Conservation (phyloP, 2,329 filamentous ascomycete species). For the Capronia epimyces region DNA sequence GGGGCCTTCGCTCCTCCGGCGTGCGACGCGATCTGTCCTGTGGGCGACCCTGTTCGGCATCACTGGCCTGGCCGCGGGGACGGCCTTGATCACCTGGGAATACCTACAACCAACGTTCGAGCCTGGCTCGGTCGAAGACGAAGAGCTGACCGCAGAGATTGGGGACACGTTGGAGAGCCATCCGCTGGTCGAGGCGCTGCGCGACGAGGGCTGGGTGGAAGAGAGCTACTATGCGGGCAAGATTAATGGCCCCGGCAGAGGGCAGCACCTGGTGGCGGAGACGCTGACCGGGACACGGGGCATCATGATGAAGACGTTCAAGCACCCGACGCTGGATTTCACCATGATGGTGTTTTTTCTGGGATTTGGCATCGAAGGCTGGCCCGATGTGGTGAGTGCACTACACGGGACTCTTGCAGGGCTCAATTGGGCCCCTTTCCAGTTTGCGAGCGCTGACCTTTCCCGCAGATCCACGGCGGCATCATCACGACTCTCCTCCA, state of each 20-base stretch:
- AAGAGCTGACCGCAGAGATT: slow-evolving; percentile 31
- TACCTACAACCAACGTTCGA: slow-evolving; percentile 28
- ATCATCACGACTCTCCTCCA: slow-evolving; percentile 62
- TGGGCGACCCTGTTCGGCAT: slow-evolving; percentile 20
- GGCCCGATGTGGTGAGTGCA: slow-evolving; percentile 56
- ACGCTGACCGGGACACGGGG: slow-evolving; percentile 39
- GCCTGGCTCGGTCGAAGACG: slow-evolving; percentile 37
- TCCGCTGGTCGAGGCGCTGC: slow-evolving; percentile 37
- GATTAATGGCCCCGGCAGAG: neutral
- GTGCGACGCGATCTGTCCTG: slow-evolving; percentile 16
- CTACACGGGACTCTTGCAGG: no score
- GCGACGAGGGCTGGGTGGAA: slow-evolving; percentile 36
- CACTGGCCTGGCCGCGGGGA: slow-evolving; percentile 21
- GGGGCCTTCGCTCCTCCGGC: slow-evolving; percentile 13
- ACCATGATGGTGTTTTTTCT: slow-evolving; percentile 60
- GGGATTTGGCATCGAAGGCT: slow-evolving; percentile 60
- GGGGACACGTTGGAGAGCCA: slow-evolving; percentile 33
- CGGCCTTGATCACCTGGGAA: slow-evolving; percentile 28
- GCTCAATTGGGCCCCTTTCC: no score
- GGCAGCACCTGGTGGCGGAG: slow-evolving; percentile 36
- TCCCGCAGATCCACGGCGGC: slow-evolving; percentile 55
- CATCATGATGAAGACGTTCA: slow-evolving; percentile 51
- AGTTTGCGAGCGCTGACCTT: slow-evolving; percentile 4
- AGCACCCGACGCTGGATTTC: slow-evolving; percentile 55
- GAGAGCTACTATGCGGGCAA: slow-evolving; percentile 32